Percentiles rank a stretch among this genome's conserved stretches.
Evolutionary conservation across 2,329 filamentous ascomycete species (phyloP).

Genomic region (Hypoxylon sp.): DNA sequence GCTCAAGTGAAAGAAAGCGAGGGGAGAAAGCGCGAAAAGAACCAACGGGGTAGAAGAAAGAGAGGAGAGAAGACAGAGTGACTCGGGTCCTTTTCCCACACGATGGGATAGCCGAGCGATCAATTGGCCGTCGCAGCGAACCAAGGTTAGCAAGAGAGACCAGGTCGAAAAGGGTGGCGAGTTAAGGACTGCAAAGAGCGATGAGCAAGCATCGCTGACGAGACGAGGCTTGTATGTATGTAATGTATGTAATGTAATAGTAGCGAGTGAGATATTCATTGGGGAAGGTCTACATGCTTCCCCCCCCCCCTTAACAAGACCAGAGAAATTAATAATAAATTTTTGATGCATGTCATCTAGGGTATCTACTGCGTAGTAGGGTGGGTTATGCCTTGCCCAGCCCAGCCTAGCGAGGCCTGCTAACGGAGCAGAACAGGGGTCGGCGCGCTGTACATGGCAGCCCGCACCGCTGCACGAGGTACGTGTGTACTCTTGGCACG

Average conservation of each 20-base stretch:
- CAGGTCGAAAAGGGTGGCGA: slow-evolving; percentile 31
- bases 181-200: slow-evolving; percentile 25
- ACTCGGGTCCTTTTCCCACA: slow-evolving; percentile 23
- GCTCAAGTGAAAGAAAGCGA: slow-evolving; percentile 10
- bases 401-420: slow-evolving; percentile 27
- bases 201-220: slow-evolving; percentile 16
- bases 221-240: slow-evolving; percentile 1
- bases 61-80: slow-evolving; percentile 15
- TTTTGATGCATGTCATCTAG: slow-evolving; percentile 36
- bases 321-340: slow-evolving; percentile 34
- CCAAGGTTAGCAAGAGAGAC: slow-evolving; percentile 18
- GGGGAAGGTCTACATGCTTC: neutral
- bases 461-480: too few relatives aligned
- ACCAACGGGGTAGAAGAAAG: slow-evolving; percentile 12
- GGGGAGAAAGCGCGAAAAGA: slow-evolving; percentile 5
- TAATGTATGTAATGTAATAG: too few relatives aligned
- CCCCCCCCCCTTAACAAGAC: neutral
- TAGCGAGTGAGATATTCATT: neutral
- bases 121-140: slow-evolving; percentile 25
- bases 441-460: too few relatives aligned
- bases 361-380: slow-evolving; percentile 27
- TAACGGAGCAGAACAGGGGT: slow-evolving; percentile 9
- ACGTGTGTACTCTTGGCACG: too few relatives aligned
- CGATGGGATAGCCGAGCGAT: slow-evolving; percentile 21
- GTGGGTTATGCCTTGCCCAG: too few relatives aligned